Evolutionary conservation across 1,284 basidiomycete species (phyloP).

Genomic region (Sporisorium reilianum): DNA sequence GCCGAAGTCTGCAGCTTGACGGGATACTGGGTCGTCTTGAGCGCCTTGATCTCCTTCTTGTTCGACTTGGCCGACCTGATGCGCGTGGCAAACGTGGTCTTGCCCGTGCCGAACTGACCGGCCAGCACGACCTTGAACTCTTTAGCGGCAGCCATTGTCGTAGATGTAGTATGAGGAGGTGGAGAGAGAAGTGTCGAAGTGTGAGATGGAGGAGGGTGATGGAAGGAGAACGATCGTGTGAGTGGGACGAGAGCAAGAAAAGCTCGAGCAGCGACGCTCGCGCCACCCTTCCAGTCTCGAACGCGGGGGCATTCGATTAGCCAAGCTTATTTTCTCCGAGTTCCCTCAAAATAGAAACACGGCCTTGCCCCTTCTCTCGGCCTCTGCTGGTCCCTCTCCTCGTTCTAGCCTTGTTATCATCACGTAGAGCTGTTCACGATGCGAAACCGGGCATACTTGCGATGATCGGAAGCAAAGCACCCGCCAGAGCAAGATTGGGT

Average conservation of each 20-base stretch:
- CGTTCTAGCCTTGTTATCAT: too few species aligned
- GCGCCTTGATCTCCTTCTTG: constrained; percentile 51
- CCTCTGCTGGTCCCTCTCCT: too few species aligned
- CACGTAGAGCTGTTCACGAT: too few species aligned
- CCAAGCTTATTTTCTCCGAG: constrained; percentile 5
- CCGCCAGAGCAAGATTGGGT: too few species aligned
- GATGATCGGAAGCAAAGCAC: too few species aligned
- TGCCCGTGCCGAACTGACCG: constrained; percentile 47
- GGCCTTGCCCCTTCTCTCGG: too few species aligned
- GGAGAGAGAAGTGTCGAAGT: too few species aligned
- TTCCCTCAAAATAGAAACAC: neutral
- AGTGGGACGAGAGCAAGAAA: too few species aligned
- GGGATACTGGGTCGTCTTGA: constrained; percentile 47
- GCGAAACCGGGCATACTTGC: too few species aligned
- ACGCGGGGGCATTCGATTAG: neutral
- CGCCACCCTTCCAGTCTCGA: neutral
- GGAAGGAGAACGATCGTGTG: constrained; percentile 5
- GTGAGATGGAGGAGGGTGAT: too few species aligned
- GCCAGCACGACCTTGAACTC: constrained; percentile 53
- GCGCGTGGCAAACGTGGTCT: constrained; percentile 51
- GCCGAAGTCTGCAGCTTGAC: constrained; percentile 47
- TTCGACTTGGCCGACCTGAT: constrained; percentile 42
- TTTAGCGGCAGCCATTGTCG: constrained; percentile 33
- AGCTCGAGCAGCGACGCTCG: neutral
- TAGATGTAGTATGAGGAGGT: neutral